A percentile compares a stretch with the other conserved stretches of the same genome.
phyloP scores from a whole-genome alignment of 768 basidiomycete species.

The Lactifluus subvellereus region DNA sequence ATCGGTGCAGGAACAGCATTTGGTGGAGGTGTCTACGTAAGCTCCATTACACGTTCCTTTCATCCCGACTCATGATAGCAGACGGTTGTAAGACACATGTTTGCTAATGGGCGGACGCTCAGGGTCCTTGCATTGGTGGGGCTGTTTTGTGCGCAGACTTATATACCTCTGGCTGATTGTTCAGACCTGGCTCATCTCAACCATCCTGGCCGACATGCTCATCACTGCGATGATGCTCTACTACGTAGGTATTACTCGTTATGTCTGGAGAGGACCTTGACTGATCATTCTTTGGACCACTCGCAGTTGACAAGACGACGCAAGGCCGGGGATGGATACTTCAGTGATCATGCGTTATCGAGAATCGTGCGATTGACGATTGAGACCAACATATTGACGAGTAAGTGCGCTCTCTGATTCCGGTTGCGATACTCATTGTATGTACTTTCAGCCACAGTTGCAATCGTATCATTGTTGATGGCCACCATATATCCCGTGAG shows the following conservation, averaged over 20 bases:
- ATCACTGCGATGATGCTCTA: slow-evolving; percentile 1
- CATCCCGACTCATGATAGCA: background rate
- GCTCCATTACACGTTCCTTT: background rate
- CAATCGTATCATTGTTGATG: background rate
- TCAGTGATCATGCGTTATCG: background rate
- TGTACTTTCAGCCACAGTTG: background rate
- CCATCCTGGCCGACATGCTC: background rate
- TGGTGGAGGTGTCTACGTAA: background rate
- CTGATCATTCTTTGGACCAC: background rate
- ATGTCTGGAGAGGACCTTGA: no score
- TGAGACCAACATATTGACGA: slow-evolving; percentile 12
- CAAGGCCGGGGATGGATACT: background rate
- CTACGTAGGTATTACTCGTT: background rate
- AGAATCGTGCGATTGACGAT: slow-evolving; percentile 4
- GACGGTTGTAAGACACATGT: background rate
- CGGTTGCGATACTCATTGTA: background rate
- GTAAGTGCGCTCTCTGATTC: background rate
- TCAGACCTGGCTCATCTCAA: slow-evolving; percentile 3
- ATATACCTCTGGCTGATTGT: background rate
- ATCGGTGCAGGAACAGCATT: background rate
- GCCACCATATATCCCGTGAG: background rate
- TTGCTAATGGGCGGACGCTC: background rate
- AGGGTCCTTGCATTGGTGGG: background rate
- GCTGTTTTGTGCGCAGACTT: background rate
- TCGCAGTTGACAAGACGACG: background rate